These are phyloP conservation scores for Phaseolus coccineus DNA, from an alignment of 331 rosid species.

Conservation along the genomic window DNA sequence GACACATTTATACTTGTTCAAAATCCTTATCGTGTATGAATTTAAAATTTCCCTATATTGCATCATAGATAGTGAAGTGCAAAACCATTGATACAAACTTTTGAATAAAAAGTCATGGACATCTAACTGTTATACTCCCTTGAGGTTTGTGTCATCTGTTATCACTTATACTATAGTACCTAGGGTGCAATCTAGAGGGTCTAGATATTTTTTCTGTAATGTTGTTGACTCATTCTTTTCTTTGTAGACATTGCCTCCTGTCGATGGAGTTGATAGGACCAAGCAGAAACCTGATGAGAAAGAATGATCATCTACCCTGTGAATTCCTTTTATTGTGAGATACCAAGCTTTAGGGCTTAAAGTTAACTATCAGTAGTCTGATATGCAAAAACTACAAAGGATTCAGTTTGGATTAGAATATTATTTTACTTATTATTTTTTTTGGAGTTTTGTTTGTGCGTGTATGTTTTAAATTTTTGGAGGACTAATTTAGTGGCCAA, in stretches of 20 bases:
- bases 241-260: constrained; percentile 50
- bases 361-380: background rate
- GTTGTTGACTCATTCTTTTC: constrained; percentile 33
- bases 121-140: background rate
- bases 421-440: background rate
- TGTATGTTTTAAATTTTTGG: background rate
- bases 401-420: constrained; percentile 20
- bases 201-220: background rate
- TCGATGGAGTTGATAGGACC: constrained; percentile 49
- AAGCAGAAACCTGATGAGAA: constrained; percentile 44
- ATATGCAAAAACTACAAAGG: constrained; percentile 15
- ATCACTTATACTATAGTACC: background rate
- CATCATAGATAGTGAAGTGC: constrained; percentile 27
- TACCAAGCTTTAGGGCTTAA: constrained; percentile 4
- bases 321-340: background rate
- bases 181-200: constrained; percentile 11
- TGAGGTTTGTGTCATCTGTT: constrained; percentile 23
- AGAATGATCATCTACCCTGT: constrained; percentile 36
- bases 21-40: background rate
- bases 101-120: constrained; percentile 16
- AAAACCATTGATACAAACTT: constrained; percentile 11
- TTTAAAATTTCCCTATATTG: constrained; percentile 5
- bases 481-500: background rate
- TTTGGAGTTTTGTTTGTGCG: constrained; percentile 6
- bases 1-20: background rate